Conservation (phyloP, 495 filamentous ascomycete species). For the Astrothelium subdiscretum region DNA sequence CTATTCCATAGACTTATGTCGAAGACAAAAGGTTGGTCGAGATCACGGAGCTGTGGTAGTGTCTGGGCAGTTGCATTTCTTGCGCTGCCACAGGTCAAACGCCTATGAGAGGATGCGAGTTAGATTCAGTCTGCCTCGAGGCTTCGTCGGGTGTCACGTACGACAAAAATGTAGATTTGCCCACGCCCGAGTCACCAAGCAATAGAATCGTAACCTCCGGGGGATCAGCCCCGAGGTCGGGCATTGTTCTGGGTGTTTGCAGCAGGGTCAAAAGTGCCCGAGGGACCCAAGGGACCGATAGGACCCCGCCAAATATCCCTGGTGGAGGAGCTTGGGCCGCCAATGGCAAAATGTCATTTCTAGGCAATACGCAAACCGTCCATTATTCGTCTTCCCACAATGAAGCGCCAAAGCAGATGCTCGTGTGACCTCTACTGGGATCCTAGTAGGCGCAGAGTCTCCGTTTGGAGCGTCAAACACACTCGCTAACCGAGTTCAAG, state of each 20-base stretch:
- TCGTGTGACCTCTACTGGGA: neutral
- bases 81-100: constrained; percentile 23
- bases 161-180: constrained; percentile 85
- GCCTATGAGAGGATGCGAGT: constrained; percentile 14
- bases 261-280: neutral
- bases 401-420: neutral
- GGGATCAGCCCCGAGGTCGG: neutral
- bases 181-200: constrained; percentile 67
- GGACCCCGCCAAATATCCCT: neutral
- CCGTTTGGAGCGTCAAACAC: neutral
- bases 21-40: constrained; percentile 75
- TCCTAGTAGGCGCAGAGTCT: neutral
- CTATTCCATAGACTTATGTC: constrained; percentile 57
- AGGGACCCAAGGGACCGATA: too few species aligned
- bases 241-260: neutral
- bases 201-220: constrained; percentile 56
- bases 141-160: constrained; percentile 48
- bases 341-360: neutral
- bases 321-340: neutral
- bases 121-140: too few species aligned
- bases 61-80: constrained; percentile 3
- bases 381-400: neutral
- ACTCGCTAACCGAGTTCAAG: neutral
- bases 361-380: neutral
- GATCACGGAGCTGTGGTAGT: constrained; percentile 54